Evolutionary conservation across 306 rosid genomes (phyloP).

Genomic region (Lotus japonicus): DNA sequence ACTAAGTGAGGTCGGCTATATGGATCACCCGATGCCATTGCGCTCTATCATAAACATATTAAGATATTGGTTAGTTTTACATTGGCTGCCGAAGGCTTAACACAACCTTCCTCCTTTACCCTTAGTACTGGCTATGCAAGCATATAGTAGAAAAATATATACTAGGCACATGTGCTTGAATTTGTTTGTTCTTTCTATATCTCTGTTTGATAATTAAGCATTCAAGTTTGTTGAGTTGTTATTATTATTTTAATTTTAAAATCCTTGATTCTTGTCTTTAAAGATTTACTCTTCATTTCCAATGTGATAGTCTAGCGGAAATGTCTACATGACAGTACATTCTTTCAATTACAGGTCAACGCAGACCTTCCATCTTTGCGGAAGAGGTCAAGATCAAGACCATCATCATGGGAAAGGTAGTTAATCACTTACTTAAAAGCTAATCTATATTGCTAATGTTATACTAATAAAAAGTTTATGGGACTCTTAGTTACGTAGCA

Average conservation of each 20-base stretch:
- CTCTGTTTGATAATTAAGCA: neutral
- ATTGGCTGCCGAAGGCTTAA: too few species aligned
- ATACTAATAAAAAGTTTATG: slow-evolving; percentile 17
- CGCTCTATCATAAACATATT: too few species aligned
- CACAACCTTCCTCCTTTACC: too few species aligned
- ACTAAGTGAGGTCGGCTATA: too few species aligned
- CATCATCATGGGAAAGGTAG: slow-evolving; percentile 62
- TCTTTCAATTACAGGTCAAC: slow-evolving; percentile 26
- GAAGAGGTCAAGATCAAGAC: slow-evolving; percentile 43
- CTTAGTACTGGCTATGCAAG: too few species aligned
- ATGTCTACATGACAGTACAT: neutral
- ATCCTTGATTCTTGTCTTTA: neutral
- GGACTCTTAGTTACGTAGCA: slow-evolving; percentile 45
- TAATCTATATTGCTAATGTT: neutral
- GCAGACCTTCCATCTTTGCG: slow-evolving; percentile 31
- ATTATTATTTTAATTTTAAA: neutral
- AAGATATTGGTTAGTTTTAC: too few species aligned
- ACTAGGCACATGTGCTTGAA: neutral
- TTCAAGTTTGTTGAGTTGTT: neutral
- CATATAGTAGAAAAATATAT: neutral
- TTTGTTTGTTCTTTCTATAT: neutral
- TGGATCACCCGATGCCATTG: too few species aligned
- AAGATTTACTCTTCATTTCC: neutral
- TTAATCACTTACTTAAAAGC: neutral
- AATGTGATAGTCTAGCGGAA: neutral